Base-by-base conservation (phyloP, 805 yeast species). In the Zygoascus biomembranicola region DNA sequence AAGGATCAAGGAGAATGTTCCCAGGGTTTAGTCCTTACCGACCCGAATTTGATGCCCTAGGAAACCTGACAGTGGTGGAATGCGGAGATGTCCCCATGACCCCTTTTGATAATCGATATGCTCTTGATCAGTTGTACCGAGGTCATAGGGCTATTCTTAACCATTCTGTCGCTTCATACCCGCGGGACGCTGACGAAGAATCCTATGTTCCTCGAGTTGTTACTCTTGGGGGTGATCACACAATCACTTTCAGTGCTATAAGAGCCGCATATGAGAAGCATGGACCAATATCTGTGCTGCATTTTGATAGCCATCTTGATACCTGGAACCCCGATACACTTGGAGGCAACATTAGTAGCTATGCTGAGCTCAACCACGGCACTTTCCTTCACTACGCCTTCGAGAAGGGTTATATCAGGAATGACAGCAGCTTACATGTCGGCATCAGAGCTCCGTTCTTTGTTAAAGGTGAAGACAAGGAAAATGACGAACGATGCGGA, bases 181-280 rank as follows among this genome's bases (percentile, higher is more conserved):
- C 50, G 11, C 44, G 41, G 5, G 47, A 46, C 20, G 3, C 39
- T 13, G 77, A 72, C 55, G 76, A 3, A 18, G 32, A 20, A 26
- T 31, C 50, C 28, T 71, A 65, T 57, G 73, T 79, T 84, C 11
- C 82, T 10, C 72, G 83, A 56, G 73, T 80, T 44, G 74, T 85
- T 23, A 83, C 87, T 0, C 69, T 85, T 31, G 94, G 94, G 9
- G 94, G 94, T 41, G 94, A 85, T 60, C 94, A 85, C 65, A 81
- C 88, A 2, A 77, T 84, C n/a, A 72, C 84, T 42, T 71, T 85
- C 48, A 87, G 90, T 2, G 85, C 84, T 55, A 67, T 85, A 51
- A 73, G 90, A 62, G 82, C 86, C 0, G 71, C 82, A 50, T 67
- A 77, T 57, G 71, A 78, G 54, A 62, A 76, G 9, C 79, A 85